Evolutionary conservation across 2,329 filamentous ascomycete species (phyloP), one percentile per base, ranked within the genome.

Genomic region (Venturia effusa): DNA sequence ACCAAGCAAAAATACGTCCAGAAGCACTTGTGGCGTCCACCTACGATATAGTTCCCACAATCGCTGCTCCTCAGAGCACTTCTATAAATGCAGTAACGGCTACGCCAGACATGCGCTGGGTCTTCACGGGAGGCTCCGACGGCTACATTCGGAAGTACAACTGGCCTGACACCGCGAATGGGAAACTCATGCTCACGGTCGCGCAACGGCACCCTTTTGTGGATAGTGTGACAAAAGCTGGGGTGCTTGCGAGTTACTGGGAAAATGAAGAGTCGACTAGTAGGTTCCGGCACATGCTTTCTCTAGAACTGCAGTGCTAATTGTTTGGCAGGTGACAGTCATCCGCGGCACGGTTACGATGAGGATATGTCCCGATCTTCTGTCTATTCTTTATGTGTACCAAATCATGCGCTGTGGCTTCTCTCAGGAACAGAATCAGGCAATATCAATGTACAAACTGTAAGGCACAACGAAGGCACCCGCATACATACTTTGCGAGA

Each of bases 141-240:
- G 93, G 94, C 59, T 99, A 96, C 72, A 93, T 99, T 67, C 85
- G 94, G 64, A 97, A 97, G 75, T 97, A 95, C 77, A 95, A 99
- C 74, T 96, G 94, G 74, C 87, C 90, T 3, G 91, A 92, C 41
- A 97, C 94, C 5, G 92, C 95, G 68, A 99, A 99, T 73, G 92
- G 92, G 67, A 97, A 96, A 76, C 84, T 94, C 40, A 87, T 93
- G 66, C 79, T 99, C 70, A 99, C 94, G 0, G 94, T 99, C 6
- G 94, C 94, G 39, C 94, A 99, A 77, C 83, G 90, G 60, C 94
- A 99, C 73, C 94, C 94, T 0, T 99, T 97, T 70, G 94, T 99
- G 48, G 94, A 99, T 73, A 96, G 90, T 70, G 94, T 99, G 54
- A 90, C 91, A 64, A 99, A 99, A 75, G 92, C 93, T 1, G 94